Evolutionary conservation across 2,329 filamentous ascomycete species (phyloP), one percentile per base, ranked within the genome.

Genomic region (Sphaerulina vaccinii): DNA sequence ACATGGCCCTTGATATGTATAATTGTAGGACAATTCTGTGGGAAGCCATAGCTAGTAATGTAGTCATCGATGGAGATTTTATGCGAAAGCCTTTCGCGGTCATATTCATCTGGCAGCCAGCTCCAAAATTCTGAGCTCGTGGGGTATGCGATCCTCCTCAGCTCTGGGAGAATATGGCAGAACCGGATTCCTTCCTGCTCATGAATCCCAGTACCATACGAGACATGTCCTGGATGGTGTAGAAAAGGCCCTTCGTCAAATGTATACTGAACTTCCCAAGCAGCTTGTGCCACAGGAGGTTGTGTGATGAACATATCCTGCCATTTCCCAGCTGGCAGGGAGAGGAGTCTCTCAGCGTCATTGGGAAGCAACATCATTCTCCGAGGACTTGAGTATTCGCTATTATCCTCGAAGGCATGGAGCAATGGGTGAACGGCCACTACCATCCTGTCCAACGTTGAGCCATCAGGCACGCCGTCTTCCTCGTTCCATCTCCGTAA

Each of bases 201-300:
- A 3, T 49, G 5, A 16, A 49, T 39, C 8, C 13, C 24, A 7
- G 15, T 21, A 11, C 9, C 8, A 18, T 49, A 40, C 16, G 11
- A 11, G 9, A 49, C 15, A 13, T 22, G 13, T 10, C 13, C 10
- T 2, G 22, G 35, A 15, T 23, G n/a, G 13, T 24, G 18, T 16
- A 32, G 13, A 16, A 29, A 49, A n/a, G 45, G 45, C 5, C 45
- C 45, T 6, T 49, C 45, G 23, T 49, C 36, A 22, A 49, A 49
- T 11, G 33, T 15, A 23, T 39, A 49, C 2, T 19, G 16, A 3
- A 48, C 35, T 16, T 1, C 13, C 10, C 38, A 7, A 9, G 4
- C 11, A 8, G 16, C 13, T 6, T 19, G 2, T 36, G 22, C 2
- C 2, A n/a, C n/a, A 22, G 45, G 45, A 49, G 45, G 45, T 21